Evolutionary conservation across 257 asterid species (phyloP).

Genomic region (Nicotiana tabacum): DNA sequence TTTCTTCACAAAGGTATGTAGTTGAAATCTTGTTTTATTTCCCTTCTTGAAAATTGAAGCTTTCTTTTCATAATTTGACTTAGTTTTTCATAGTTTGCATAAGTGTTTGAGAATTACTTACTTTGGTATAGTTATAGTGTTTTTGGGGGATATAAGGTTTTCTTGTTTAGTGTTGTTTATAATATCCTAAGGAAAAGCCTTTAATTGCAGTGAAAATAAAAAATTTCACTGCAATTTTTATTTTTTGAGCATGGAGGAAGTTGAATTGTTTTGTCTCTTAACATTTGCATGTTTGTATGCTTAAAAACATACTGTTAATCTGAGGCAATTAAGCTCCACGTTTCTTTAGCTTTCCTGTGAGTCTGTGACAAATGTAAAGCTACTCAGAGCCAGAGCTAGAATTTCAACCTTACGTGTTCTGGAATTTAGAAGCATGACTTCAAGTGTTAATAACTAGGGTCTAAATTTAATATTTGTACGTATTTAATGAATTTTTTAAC

Average conservation of each 20-base stretch:
- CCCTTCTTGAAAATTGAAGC: neutral
- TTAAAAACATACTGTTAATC: neutral
- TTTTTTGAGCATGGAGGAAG: neutral
- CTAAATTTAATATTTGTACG: too few species aligned
- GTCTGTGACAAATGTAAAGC: neutral
- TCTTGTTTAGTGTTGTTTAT: neutral
- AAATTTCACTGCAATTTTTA: neutral
- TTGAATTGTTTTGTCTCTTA: neutral
- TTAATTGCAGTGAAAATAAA: neutral
- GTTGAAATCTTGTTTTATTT: neutral
- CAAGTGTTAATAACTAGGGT: too few species aligned
- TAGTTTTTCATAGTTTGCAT: neutral
- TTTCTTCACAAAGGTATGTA: conserved; percentile 6
- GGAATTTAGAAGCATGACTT: too few species aligned
- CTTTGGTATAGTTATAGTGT: neutral
- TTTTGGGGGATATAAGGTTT: neutral
- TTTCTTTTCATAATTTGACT: neutral
- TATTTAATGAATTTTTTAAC: too few species aligned
- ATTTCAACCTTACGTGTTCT: too few species aligned
- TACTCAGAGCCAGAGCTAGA: neutral
- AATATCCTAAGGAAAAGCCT: neutral
- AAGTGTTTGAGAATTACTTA: neutral
- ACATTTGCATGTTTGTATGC: neutral
- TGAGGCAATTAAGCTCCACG: neutral
- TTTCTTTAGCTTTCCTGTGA: neutral